Conservation (phyloP, 2,329 filamentous ascomycete species). For the Pseudopithomyces chartarum region DNA sequence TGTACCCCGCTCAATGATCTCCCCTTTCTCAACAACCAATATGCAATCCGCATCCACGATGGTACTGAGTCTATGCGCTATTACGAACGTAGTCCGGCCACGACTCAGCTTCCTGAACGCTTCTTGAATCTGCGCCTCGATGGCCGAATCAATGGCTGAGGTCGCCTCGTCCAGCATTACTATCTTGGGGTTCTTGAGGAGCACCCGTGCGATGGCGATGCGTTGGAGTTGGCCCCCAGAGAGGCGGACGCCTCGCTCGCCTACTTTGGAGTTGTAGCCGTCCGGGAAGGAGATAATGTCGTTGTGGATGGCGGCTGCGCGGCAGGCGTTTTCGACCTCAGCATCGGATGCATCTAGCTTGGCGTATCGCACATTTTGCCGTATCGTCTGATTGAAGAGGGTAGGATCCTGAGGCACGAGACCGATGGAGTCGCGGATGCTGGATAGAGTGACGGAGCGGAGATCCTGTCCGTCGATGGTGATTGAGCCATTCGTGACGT, state of each 20-base stretch:
- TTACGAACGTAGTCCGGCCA: conserved; percentile 69
- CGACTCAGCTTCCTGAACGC: conserved; percentile 64
- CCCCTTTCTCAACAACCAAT: conserved; percentile 76
- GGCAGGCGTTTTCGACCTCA: conserved; percentile 65
- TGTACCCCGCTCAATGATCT: conserved; percentile 76
- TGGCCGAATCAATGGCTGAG: conserved; percentile 79
- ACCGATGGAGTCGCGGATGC: conserved; percentile 63
- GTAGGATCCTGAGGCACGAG: conserved; percentile 69
- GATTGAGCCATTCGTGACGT: conserved; percentile 60
- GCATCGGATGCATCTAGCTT: conserved; percentile 64
- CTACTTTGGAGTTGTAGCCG: conserved; percentile 46
- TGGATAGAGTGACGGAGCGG: conserved; percentile 61
- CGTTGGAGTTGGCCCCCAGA: conserved; percentile 71
- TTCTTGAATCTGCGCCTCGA: conserved; percentile 69
- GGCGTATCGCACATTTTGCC: conserved; percentile 69
- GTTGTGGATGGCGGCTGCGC: conserved; percentile 66
- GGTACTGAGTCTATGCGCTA: conserved; percentile 80
- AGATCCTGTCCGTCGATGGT: conserved; percentile 65
- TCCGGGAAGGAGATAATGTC: conserved; percentile 64
- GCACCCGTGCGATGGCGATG: conserved; percentile 72
- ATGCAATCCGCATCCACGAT: conserved; percentile 88
- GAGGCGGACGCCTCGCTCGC: conserved; percentile 51
- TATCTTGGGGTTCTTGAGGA: conserved; percentile 80
- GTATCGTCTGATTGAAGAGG: conserved; percentile 67
- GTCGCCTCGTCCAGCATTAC: conserved; percentile 88